Evolutionary conservation across 164 flowering plant genomes (phyloP), one percentile per base, ranked within the genome.

Genomic region (Aristolochia contorta): DNA sequence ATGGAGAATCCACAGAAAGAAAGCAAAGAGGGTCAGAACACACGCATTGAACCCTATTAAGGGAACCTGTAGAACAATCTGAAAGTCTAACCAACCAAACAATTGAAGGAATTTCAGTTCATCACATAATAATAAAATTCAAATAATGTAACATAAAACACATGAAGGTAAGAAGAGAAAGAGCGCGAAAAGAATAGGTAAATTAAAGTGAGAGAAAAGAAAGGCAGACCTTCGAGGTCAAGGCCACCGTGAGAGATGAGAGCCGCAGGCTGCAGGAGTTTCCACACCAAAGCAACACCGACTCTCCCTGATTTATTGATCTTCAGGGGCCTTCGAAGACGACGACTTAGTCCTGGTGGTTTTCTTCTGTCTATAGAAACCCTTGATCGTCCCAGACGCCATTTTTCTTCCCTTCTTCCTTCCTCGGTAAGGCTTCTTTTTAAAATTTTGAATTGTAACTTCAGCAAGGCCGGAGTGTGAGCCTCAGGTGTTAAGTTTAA

Each of bases 301-400:
- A 77, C 66, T 37, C 43, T 37, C 12, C 43, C 43, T 8, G 43
- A 37, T 0, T 74, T 21, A 16, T 56, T 60, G n/a, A 47, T 24
- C 7, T 77, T 19, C 16, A 70, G 16, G 33, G 23, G 72, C 64
- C 15, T 52, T 58, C 13, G 53, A 54, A 0, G 72, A 58, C 15
- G 53, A 54, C 0, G 72, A 56, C 15, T 58, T 18, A 45, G 62
- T 21, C 32, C 64, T 69, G 6, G 68, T 57, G 49, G 68, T 75
- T 83, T 91, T 86, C 82, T 62, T 77, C 73, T 88, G 89, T 64
- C 65, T 74, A 84, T 63, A 88, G 78, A 78, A 84, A 30, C 78
- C 82, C 77, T 86, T 80, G 73, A 91, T 66, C 65, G 64, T 67
- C 24, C 73, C 75, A 20, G 85, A 67, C 45, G 90, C 77, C 87